These are phyloP conservation scores for Diplocarpon rosae DNA, from an alignment of 2,329 filamentous ascomycete species.

Conservation along the genomic window DNA sequence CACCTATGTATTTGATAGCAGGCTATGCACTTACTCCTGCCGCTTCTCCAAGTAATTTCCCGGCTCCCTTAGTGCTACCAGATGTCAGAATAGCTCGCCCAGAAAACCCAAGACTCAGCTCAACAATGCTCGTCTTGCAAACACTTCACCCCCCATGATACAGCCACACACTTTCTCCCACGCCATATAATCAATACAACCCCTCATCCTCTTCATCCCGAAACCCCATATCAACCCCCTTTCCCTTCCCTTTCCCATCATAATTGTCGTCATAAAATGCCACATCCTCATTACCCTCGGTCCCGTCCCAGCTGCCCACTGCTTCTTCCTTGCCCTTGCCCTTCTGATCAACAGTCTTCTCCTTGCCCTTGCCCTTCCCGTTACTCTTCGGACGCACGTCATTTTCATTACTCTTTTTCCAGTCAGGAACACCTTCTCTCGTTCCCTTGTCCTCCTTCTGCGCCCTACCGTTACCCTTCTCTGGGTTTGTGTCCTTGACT, in stretches of 20 bases:
- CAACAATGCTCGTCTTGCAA: too few relatives aligned
- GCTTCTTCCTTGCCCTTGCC: constrained; percentile 31
- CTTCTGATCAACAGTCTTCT: constrained; percentile 18
- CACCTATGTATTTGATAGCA: too few relatives aligned
- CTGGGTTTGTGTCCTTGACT: constrained; percentile 27
- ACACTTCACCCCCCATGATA: too few relatives aligned
- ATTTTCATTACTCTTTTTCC: constrained; percentile 4
- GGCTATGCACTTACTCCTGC: too few relatives aligned
- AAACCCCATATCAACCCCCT: constrained; percentile 36
- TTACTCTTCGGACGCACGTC: constrained; percentile 9
- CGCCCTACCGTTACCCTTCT: constrained; percentile 18
- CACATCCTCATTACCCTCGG: constrained; percentile 27
- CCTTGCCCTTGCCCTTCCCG: constrained; percentile 19
- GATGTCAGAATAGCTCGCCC: too few relatives aligned
- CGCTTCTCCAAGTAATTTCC: too few relatives aligned
- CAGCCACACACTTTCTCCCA: too few relatives aligned
- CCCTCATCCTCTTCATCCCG: constrained; percentile 10
- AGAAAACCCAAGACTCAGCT: too few relatives aligned
- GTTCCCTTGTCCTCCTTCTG: constrained; percentile 14
- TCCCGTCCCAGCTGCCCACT: constrained; percentile 26
- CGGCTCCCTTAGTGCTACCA: too few relatives aligned
- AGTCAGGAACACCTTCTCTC: constrained; percentile 2
- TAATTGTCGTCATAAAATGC: constrained; percentile 11
- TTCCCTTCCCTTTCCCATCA: constrained; percentile 33
- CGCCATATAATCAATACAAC: constrained; percentile 4